phyloP scores from a whole-genome alignment of 2,329 filamentous ascomycete genomes.

The Colletotrichum plurivorum region DNA sequence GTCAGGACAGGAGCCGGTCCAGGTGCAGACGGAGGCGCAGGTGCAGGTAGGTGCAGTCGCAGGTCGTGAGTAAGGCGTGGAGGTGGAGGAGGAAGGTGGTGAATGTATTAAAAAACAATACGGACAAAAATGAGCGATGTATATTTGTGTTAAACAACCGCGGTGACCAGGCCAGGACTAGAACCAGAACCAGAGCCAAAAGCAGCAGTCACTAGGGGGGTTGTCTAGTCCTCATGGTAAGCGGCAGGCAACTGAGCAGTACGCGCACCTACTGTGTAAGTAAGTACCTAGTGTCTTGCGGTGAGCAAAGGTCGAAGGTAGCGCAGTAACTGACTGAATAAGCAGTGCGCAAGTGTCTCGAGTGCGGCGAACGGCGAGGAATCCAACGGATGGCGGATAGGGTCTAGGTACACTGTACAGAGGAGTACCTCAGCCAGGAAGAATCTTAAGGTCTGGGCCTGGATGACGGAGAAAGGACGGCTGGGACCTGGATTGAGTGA shows the following conservation, averaged over 20 bases:
- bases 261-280: no score
- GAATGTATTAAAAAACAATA: conserved; percentile 6
- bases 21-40: neutral
- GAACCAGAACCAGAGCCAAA: no score
- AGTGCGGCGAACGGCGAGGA: no score
- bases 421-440: neutral
- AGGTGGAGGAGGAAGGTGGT: neutral
- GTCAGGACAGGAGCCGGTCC: conserved; percentile 11
- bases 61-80: conserved; percentile 21
- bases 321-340: no score
- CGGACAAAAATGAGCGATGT: conserved; percentile 5
- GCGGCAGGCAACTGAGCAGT: no score
- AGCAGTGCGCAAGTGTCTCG: no score
- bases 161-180: neutral
- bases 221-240: no score
- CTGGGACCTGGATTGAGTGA: neutral
- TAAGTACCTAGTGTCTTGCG: no score
- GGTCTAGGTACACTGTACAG: no score
- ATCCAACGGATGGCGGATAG: no score
- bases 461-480: conserved; percentile 5
- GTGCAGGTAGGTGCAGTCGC: neutral
- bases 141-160: conserved; percentile 22
- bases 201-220: no score
- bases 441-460: neutral
- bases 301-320: no score